Evolutionary conservation across 148 eudicot species (phyloP), one percentile per base, ranked within the genome.

Genomic region (Vaccinium corymbosum): DNA sequence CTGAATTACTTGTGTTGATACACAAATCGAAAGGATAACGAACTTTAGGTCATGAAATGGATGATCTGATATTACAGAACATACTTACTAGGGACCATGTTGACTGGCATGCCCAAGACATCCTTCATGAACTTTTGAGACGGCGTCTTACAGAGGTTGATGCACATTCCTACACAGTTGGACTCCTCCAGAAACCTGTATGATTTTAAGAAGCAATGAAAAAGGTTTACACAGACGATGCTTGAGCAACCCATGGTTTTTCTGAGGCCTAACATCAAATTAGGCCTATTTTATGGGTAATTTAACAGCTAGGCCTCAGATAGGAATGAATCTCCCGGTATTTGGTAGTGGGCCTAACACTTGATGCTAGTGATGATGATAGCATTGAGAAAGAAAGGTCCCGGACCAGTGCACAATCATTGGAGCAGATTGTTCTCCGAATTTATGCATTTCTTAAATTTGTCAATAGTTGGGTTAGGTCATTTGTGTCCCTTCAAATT

Each of bases 151-250:
- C 99, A 97, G 11, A 92, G 92, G 81, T 97, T 97, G 38, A 92
- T 92, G 89, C 99, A 97, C 94, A 93, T 94, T 80, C 97, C 98
- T 7, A 90, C 95, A 86, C 99, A 97, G 76, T 92, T 93, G 52
- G 95, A 88, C 87, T 88, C 93, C 91, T 94, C 98, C 83, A 97
- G 83, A 83, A 94, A 93, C 95, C 99, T 97, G 90, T 68, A 78
- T 29, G 66, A 11, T 68, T 25, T 25, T 11, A 27, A 68, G 17
- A 19, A 68, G 73, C 17, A 68, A 68, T 68, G 73, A 68, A 25
- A 68, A 68, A 14, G 17, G 35, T 25, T 68, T 27, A 32, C 13
- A 68, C 38, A 27, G 38, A 27, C 12, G 16, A 66, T 66, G 35
- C 72, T 66, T 3, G 16, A 66, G 16, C 29, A 4, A 32, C 72